Percentiles rank a stretch among this genome's conserved stretches.
These are phyloP conservation scores for Termitomyces sp. DNA, from an alignment of 768 basidiomycete genomes.

Conservation along the genomic window DNA sequence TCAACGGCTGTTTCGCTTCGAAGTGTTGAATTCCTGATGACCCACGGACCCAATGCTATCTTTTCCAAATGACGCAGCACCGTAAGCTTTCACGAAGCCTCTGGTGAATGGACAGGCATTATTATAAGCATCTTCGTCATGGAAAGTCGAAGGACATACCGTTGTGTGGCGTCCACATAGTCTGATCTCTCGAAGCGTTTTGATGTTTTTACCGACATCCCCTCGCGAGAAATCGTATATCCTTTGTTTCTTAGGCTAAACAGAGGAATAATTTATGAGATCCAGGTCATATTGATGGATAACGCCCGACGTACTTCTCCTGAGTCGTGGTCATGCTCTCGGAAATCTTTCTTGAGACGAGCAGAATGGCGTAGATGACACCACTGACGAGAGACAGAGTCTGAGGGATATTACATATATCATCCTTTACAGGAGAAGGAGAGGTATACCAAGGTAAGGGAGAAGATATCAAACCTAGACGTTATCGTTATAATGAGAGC, in stretches of 20 bases:
- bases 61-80: conserved; percentile 41
- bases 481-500: background rate
- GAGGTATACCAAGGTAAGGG: conserved; percentile 35
- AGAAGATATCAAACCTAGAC: conserved; percentile 39
- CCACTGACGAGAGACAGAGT: conserved; percentile 46
- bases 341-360: conserved; percentile 34
- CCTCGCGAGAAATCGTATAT: conserved; percentile 51
- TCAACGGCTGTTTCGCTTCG: background rate
- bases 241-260: conserved; percentile 47
- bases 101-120: conserved; percentile 23
- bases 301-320: conserved; percentile 39
- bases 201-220: conserved; percentile 63
- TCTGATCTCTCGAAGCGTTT: conserved; percentile 56
- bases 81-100: conserved; percentile 50
- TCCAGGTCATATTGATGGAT: background rate
- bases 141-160: conserved; percentile 34
- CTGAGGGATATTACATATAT: conserved; percentile 24
- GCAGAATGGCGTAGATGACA: conserved; percentile 39
- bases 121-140: too few species aligned
- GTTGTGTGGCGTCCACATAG: conserved; percentile 72
- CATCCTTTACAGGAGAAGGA: conserved; percentile 9
- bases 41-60: conserved; percentile 3
- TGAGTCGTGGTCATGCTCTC: conserved; percentile 46
- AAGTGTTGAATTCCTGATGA: background rate
- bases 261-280: background rate